phyloP scores from a whole-genome alignment of 805 yeast species.

The Hanseniaspora taiwanica region DNA sequence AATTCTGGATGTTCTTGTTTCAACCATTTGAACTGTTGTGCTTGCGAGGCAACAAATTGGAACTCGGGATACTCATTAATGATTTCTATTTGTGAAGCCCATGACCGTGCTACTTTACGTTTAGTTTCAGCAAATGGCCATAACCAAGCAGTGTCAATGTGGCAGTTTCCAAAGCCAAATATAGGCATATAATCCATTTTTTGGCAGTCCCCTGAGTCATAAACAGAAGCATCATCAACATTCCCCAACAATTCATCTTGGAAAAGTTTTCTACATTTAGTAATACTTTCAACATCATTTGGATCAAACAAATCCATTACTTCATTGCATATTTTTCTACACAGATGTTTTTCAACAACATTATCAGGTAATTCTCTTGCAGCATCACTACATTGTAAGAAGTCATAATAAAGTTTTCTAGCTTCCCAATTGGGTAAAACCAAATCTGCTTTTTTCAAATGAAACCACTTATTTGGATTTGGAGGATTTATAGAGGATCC shows the following conservation, averaged over 20 bases:
- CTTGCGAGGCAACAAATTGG: constrained; percentile 88
- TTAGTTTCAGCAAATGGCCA: constrained; percentile 99
- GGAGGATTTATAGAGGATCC: constrained; percentile 54
- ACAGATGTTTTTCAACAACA: constrained; percentile 73
- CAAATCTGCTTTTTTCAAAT: constrained; percentile 57
- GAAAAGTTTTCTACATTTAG: constrained; percentile 55
- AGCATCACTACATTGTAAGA: constrained; percentile 81
- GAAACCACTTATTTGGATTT: constrained; percentile 58
- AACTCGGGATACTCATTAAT: constrained; percentile 87
- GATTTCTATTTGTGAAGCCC: constrained; percentile 84
- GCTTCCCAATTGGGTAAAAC: constrained; percentile 75
- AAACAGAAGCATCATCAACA: constrained; percentile 40
- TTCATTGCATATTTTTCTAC: constrained; percentile 63
- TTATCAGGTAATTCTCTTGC: constrained; percentile 72
- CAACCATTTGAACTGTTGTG: constrained; percentile 92
- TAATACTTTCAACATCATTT: constrained; percentile 41
- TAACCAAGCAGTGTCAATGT: constrained; percentile 95
- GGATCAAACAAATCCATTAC: constrained; percentile 81
- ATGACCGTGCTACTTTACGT: constrained; percentile 82
- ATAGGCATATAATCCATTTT: constrained; percentile 41
- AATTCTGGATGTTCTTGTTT: constrained; percentile 75
- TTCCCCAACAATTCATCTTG: constrained; percentile 45
- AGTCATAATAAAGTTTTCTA: constrained; percentile 63
- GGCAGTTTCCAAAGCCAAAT: constrained; percentile 86
- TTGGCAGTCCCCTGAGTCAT: constrained; percentile 29